phyloP scores from a whole-genome alignment of 352 stramenopile genomes.

The Peronospora belbahrii region DNA sequence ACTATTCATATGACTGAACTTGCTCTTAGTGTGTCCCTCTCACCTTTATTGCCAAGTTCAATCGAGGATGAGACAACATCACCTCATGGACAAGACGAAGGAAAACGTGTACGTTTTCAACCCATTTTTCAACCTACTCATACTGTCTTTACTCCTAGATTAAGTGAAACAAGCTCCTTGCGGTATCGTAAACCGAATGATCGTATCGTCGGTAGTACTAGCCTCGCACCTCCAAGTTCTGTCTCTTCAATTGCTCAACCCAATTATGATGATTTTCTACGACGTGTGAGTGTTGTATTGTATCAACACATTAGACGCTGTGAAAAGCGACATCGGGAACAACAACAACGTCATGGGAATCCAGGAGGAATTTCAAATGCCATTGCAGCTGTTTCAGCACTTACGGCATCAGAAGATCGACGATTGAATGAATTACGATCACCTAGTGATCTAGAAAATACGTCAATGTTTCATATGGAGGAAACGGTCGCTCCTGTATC shows the following conservation, averaged over 20 bases:
- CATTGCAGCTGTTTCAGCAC: slow-evolving; percentile 19
- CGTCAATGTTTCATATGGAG: slow-evolving; percentile 5
- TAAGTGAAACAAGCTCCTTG: slow-evolving; percentile 58
- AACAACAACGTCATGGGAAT: slow-evolving; percentile 34
- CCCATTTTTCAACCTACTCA: slow-evolving; percentile 72
- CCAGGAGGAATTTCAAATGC: slow-evolving; percentile 10
- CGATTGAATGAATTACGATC: slow-evolving; percentile 14
- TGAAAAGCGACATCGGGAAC: slow-evolving; percentile 71
- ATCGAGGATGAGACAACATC: slow-evolving; percentile 64
- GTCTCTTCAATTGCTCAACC: slow-evolving; percentile 79
- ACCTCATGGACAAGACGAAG: slow-evolving; percentile 1
- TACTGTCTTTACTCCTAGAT: slow-evolving; percentile 73
- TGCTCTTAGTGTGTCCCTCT: slow-evolving; percentile 68
- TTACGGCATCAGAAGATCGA: slow-evolving; percentile 13
- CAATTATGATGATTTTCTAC: slow-evolving; percentile 88
- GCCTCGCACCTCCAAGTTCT: slow-evolving; percentile 57
- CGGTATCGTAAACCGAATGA: slow-evolving; percentile 78
- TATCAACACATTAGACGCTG: slow-evolving; percentile 86
- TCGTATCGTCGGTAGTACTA: slow-evolving; percentile 51
- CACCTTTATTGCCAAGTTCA: slow-evolving; percentile 67
- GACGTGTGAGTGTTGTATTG: slow-evolving; percentile 82
- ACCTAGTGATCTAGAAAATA: slow-evolving; percentile 8
- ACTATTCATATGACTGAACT: slow-evolving; percentile 32
- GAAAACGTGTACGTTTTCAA: slow-evolving; percentile 69
- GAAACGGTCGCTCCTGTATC: not conserved